phyloP scores from a whole-genome alignment of 1,139 yeast genomes.

The Ogataea hybrid region DNA sequence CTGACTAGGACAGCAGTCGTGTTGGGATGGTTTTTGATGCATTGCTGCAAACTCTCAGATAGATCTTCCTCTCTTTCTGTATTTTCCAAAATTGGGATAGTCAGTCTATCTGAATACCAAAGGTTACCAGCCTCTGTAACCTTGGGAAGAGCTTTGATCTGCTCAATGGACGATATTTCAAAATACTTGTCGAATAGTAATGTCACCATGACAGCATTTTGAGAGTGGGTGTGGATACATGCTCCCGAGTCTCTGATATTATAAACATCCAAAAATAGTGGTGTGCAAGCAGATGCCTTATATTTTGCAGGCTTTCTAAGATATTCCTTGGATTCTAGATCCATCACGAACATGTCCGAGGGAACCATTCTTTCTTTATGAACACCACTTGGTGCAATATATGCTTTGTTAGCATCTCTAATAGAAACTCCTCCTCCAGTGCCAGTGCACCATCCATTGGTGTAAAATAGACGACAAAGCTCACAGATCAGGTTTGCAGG shows the following conservation, averaged over 20 bases:
- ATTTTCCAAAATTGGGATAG: no score
- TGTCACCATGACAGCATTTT: no score
- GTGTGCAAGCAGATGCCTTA: no score
- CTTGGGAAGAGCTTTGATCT: no score
- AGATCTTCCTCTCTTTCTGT: no score
- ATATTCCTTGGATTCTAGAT: conserved; percentile 51
- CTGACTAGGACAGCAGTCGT: conserved; percentile 86
- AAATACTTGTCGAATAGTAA: no score
- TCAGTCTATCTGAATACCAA: no score
- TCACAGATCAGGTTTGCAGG: conserved; percentile 88
- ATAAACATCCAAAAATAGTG: no score
- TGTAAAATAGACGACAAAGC: conserved; percentile 72
- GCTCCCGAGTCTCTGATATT: no score
- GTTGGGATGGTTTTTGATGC: conserved; percentile 66
- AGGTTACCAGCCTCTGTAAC: no score
- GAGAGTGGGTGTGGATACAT: no score
- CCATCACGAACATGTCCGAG: conserved; percentile 78
- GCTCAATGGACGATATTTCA: no score
- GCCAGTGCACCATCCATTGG: conserved; percentile 90
- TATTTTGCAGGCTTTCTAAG: conserved; percentile 60
- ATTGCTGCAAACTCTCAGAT: conserved; percentile 57
- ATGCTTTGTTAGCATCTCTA: conserved; percentile 57
- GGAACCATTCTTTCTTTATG: conserved; percentile 89
- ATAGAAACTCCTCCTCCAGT: conserved; percentile 96
- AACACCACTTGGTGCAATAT: conserved; percentile 91